Evolutionary conservation across 495 filamentous ascomycete genomes (phyloP).

Genomic region (Cladorrhinum samala): DNA sequence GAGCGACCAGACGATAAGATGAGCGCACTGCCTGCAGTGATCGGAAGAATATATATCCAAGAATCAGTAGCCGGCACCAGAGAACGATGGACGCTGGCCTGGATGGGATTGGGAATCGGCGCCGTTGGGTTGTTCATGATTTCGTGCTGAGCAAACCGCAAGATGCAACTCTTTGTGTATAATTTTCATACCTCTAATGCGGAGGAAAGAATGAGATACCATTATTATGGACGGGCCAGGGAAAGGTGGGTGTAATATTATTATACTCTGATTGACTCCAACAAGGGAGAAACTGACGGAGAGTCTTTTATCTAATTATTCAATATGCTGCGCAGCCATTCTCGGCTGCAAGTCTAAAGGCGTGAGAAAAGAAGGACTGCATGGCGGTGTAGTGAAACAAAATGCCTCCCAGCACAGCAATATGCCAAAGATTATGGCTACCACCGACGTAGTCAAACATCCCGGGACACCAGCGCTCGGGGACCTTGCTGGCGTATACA

Average conservation of each 20-base stretch:
- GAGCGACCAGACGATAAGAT: neutral
- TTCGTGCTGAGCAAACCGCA: constrained; percentile 7
- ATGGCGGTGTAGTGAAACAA: constrained; percentile 94
- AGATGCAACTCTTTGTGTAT: neutral
- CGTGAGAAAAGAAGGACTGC: constrained; percentile 84
- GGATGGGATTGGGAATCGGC: constrained; percentile 14
- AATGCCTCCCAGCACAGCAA: constrained; percentile 94
- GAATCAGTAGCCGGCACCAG: constrained; percentile 11
- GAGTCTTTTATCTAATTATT: constrained; percentile 2
- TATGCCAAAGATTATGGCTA: constrained; percentile 96
- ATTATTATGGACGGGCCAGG: neutral
- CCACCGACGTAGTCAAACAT: constrained; percentile 91
- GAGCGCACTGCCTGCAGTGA: neutral
- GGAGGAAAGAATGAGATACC: neutral
- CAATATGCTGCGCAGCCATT: constrained; percentile 43
- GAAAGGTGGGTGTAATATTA: too few relatives aligned
- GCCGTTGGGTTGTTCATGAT: constrained; percentile 19
- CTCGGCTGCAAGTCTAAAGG: constrained; percentile 63
- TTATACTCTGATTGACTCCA: neutral
- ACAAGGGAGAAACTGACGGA: neutral
- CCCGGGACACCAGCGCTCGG: constrained; percentile 88
- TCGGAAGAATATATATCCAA: constrained; percentile 1
- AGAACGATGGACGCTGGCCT: constrained; percentile 9
- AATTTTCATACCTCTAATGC: neutral
- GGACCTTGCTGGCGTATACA: constrained; percentile 90